Evolutionary conservation across 805 yeast species (phyloP), one percentile per base, ranked within the genome.

Genomic region (Nakazawaea ernobii): DNA sequence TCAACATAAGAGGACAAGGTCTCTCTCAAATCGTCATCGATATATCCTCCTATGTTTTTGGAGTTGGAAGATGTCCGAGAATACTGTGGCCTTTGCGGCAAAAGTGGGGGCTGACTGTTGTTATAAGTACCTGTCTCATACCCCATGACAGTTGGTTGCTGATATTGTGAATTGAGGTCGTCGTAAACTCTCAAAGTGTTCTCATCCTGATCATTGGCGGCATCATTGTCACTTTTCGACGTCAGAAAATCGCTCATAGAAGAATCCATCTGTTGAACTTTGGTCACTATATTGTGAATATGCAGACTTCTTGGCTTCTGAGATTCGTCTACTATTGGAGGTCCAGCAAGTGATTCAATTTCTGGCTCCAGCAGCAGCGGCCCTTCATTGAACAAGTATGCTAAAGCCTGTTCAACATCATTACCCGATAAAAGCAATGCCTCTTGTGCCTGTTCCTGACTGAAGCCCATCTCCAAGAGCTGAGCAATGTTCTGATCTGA

Each of bases 381-480:
- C 14, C n/a, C 49, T n/a, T 48, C 50, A 5, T 60, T 63, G 49
- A 73, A 70, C 15, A 75, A 60, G 52, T 58, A 67, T 17, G 61
- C 54, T 10, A 67, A 56, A 3, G 75, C 74, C 6, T 54, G 55
- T 35, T 61, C 61, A 3, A 69, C 55, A 42, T 68, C 59, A 42
- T 67, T 63, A 47, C 59, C 54, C 10, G 65, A 43, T 35, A 46
- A 50, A 39, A 59, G 45, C 42, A 71, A 58, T 0, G 81, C 81
- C 15, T 59, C 62, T 6, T 51, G 48, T 4, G 75, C 67, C 48
- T 67, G 64, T 20, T 64, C 71, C 26, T 53, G 57, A 41, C 63
- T 46, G 59, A 71, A 67, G 35, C 75, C 76, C 74, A 71, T 70
- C 35, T 66, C 70, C n/a, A 39, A 15, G 8, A 45, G 40, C 29